These are phyloP conservation scores for Myxozyma neotropica DNA, from an alignment of 805 yeast species.

Conservation along the genomic window DNA sequence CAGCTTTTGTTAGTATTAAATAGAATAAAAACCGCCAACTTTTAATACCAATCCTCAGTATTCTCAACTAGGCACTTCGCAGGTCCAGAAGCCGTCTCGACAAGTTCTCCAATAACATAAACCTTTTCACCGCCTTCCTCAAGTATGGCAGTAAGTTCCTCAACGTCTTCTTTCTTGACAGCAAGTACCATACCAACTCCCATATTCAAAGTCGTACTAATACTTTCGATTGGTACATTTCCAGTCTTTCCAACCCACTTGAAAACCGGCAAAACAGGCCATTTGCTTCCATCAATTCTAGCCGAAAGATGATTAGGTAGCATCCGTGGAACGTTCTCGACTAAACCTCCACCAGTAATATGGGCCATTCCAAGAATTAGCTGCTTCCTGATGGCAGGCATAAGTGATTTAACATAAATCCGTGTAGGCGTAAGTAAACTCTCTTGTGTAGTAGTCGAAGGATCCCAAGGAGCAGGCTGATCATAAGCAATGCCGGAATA, in stretches of 20 bases:
- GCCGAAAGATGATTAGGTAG: slow-evolving; percentile 82
- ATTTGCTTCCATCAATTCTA: slow-evolving; percentile 69
- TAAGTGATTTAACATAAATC: slow-evolving; percentile 88
- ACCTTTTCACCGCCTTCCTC: slow-evolving; percentile 73
- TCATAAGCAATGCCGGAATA: slow-evolving; percentile 69
- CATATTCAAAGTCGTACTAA: slow-evolving; percentile 87
- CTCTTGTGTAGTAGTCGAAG: slow-evolving; percentile 72
- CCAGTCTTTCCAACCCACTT: slow-evolving; percentile 94
- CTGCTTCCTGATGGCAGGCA: slow-evolving; percentile 69
- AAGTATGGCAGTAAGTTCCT: slow-evolving; percentile 55
- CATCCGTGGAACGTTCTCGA: slow-evolving; percentile 95
- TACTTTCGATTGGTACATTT: slow-evolving; percentile 80
- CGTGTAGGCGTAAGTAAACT: slow-evolving; percentile 87
- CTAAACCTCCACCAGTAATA: slow-evolving; percentile 97
- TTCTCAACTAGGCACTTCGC: slow-evolving; percentile 61
- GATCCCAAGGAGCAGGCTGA: slow-evolving; percentile 84
- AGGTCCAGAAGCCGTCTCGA: slow-evolving; percentile 30
- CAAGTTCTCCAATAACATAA: slow-evolving; percentile 65
- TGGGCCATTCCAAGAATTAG: slow-evolving; percentile 87
- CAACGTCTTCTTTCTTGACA: slow-evolving; percentile 70
- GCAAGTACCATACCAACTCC: slow-evolving; percentile 97
- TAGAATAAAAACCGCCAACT: too few species aligned
- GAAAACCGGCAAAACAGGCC: slow-evolving; percentile 89
- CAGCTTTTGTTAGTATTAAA: too few species aligned
- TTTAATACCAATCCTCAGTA: slow-evolving; percentile 48